These are phyloP conservation scores for Achaetomiella virescens DNA, from an alignment of 495 filamentous ascomycete species.

Conservation along the genomic window DNA sequence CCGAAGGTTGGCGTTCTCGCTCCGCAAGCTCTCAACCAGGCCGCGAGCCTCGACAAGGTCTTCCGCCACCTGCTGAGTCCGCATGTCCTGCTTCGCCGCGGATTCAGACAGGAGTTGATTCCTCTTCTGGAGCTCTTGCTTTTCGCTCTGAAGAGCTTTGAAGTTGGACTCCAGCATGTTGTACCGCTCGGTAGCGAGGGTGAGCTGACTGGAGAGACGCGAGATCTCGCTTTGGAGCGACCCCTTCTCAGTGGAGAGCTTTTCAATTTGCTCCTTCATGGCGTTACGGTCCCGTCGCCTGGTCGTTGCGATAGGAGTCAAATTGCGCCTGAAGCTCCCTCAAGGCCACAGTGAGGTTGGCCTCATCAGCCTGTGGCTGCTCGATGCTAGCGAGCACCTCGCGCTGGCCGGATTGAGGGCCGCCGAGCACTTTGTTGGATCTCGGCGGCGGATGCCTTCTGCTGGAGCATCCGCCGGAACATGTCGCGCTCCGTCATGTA, in stretches of 20 bases:
- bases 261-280: slow-evolving; percentile 80
- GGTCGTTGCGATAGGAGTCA: slow-evolving; percentile 82
- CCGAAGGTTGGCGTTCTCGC: slow-evolving; percentile 85
- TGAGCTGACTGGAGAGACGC: slow-evolving; percentile 70
- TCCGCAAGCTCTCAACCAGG: slow-evolving; percentile 77
- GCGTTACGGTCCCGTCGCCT: slow-evolving; percentile 68
- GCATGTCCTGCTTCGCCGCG: slow-evolving; percentile 81
- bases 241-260: slow-evolving; percentile 72
- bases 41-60: slow-evolving; percentile 83
- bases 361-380: slow-evolving; percentile 36
- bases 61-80: slow-evolving; percentile 85
- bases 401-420: slow-evolving; percentile 46
- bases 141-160: slow-evolving; percentile 73
- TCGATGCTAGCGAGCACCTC: slow-evolving; percentile 49
- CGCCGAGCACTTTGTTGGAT: slow-evolving; percentile 57
- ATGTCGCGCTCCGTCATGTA: slow-evolving; percentile 94
- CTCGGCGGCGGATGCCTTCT: slow-evolving; percentile 55
- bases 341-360: slow-evolving; percentile 46
- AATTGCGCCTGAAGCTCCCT: slow-evolving; percentile 85
- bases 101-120: slow-evolving; percentile 67
- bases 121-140: slow-evolving; percentile 74
- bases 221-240: slow-evolving; percentile 73
- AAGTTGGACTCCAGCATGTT: slow-evolving; percentile 90
- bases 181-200: slow-evolving; percentile 72
- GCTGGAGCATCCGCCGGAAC: slow-evolving; percentile 87